Evolutionary conservation across 1,284 basidiomycete species (phyloP).

Genomic region (Chondrostereum purpureum): DNA sequence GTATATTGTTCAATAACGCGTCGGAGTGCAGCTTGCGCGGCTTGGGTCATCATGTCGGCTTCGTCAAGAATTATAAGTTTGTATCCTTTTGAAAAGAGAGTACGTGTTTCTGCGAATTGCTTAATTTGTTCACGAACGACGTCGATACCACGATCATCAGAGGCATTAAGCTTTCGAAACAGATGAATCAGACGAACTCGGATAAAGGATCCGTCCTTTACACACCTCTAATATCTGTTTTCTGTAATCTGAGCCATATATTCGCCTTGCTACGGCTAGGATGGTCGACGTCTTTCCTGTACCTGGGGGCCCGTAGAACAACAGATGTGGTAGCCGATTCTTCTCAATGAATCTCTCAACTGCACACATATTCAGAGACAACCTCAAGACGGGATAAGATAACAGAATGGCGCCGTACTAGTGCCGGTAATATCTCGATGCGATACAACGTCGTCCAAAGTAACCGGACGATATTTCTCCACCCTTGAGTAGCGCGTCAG

Average conservation of each 20-base stretch:
- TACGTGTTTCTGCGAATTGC: slow-evolving; percentile 95
- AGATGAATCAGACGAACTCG: slow-evolving; percentile 5
- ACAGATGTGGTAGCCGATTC: slow-evolving; percentile 88
- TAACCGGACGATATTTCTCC: slow-evolving; percentile 89
- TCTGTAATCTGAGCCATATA: slow-evolving; percentile 79
- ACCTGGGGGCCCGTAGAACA: slow-evolving; percentile 97
- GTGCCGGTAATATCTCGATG: slow-evolving; percentile 91
- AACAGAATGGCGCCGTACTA: slow-evolving; percentile 63
- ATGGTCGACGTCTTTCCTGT: slow-evolving; percentile 99
- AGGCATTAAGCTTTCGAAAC: slow-evolving; percentile 84
- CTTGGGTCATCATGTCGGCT: slow-evolving; percentile 99
- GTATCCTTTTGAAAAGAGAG: slow-evolving; percentile 86
- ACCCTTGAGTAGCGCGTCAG: slow-evolving; percentile 55
- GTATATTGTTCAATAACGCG: slow-evolving; percentile 99
- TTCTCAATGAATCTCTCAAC: slow-evolving; percentile 97
- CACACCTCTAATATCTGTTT: slow-evolving; percentile 94
- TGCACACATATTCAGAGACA: slow-evolving; percentile 25
- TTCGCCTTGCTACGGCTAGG: slow-evolving; percentile 89
- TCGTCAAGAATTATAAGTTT: slow-evolving; percentile 98
- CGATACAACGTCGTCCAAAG: slow-evolving; percentile 87
- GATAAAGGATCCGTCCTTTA: slow-evolving; percentile 7
- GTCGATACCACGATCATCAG: slow-evolving; percentile 97
- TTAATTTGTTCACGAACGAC: slow-evolving; percentile 99
- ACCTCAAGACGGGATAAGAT: background rate
- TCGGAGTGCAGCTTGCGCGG: slow-evolving; percentile 92